Conservation (phyloP, 2,329 filamentous ascomycete genomes). For the Phaeosphaeriaceae sp. region DNA sequence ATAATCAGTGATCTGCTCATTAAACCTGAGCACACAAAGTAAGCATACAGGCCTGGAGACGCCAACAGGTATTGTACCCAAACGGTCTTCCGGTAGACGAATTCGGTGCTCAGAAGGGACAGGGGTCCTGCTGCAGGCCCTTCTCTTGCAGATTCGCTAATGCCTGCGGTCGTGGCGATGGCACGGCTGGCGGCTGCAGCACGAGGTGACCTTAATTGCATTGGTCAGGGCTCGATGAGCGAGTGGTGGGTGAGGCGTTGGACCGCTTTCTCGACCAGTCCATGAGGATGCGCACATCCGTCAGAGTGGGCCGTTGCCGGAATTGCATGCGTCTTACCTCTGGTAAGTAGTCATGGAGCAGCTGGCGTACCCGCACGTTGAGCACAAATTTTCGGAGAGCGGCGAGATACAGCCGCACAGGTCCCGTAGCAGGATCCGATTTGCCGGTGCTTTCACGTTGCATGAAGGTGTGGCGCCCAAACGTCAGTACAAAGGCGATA, state of each 20-base stretch:
- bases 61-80: slow-evolving; percentile 14
- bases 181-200: slow-evolving; percentile 24
- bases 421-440: slow-evolving; percentile 28
- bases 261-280: slow-evolving; percentile 9
- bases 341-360: slow-evolving; percentile 15
- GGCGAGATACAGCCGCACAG: slow-evolving; percentile 22
- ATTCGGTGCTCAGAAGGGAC: slow-evolving; percentile 27
- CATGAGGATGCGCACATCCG: slow-evolving; percentile 18
- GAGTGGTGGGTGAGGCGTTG: slow-evolving; percentile 21
- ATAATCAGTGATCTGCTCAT: slow-evolving; percentile 25
- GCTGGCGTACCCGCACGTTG: slow-evolving; percentile 12
- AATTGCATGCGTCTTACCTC: slow-evolving; percentile 23
- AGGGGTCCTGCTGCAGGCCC: slow-evolving; percentile 23
- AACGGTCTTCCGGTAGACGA: slow-evolving; percentile 17
- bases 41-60: not conserved
- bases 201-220: slow-evolving; percentile 21
- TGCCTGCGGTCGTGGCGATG: slow-evolving; percentile 23
- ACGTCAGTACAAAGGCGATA: slow-evolving; percentile 8
- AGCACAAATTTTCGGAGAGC: slow-evolving; percentile 25
- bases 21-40: slow-evolving; percentile 13
- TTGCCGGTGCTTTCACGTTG: slow-evolving; percentile 16
- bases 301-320: slow-evolving; percentile 21
- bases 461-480: slow-evolving; percentile 12
- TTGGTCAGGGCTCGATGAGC: slow-evolving; percentile 12
- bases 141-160: slow-evolving; percentile 22